A percentile compares a stretch with the other conserved stretches of the same genome.
Evolutionary conservation across 2,329 filamentous ascomycete genomes (phyloP).

Genomic region (Emericellopsis atlantica): DNA sequence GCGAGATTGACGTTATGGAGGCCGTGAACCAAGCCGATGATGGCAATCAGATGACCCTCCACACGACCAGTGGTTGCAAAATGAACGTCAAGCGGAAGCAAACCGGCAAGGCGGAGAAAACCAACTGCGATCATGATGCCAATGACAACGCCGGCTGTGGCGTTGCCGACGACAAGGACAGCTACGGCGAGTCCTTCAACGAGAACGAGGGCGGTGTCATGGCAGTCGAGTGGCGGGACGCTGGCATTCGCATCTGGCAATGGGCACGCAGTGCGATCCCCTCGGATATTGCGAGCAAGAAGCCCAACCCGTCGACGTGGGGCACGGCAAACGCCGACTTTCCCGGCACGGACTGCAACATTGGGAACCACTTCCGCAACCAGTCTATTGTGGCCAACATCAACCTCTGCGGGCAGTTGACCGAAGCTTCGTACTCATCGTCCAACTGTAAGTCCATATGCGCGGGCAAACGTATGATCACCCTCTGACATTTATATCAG

Average conservation of each 20-base stretch:
- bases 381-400: conserved; percentile 56
- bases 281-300: conserved; percentile 32
- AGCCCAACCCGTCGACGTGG: conserved; percentile 50
- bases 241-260: conserved; percentile 52
- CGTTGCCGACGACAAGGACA: conserved; percentile 27
- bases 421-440: conserved; percentile 29
- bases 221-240: conserved; percentile 46
- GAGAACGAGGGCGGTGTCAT: conserved; percentile 41
- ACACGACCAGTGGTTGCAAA: conserved; percentile 38
- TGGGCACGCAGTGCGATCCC: conserved; percentile 37
- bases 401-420: conserved; percentile 47
- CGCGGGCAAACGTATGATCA: too few species aligned
- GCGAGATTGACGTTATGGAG: conserved; percentile 54
- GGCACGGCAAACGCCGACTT: conserved; percentile 52
- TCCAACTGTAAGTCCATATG: conserved; percentile 26
- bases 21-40: conserved; percentile 37
- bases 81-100: conserved; percentile 42
- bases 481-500: conserved; percentile 14
- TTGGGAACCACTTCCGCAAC: conserved; percentile 47
- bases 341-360: conserved; percentile 48
- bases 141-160: conserved; percentile 45
- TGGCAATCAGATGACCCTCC: conserved; percentile 48
- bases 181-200: conserved; percentile 42
- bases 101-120: conserved; percentile 26
- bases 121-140: conserved; percentile 36